These are phyloP conservation scores for Amanita polypyramis DNA, from an alignment of 768 basidiomycete species.

Conservation along the genomic window DNA sequence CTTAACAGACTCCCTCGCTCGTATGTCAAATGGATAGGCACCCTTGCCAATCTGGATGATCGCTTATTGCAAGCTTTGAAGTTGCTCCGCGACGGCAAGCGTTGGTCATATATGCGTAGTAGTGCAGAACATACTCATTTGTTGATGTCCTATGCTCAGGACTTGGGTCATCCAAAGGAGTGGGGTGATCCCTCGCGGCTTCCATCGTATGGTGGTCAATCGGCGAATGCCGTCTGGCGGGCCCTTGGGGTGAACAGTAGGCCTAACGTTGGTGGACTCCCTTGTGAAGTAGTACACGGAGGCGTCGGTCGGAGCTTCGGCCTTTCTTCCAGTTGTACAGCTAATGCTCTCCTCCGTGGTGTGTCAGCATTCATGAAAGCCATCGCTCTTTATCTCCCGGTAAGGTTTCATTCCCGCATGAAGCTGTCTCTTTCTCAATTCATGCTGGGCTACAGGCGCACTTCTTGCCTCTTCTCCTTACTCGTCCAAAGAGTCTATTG, in stretches of 20 bases:
- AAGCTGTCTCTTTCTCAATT: slow-evolving; percentile 1
- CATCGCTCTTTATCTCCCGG: slow-evolving; percentile 60
- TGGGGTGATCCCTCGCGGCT: slow-evolving; percentile 56
- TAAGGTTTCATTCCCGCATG: slow-evolving; percentile 22
- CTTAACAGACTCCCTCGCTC: slow-evolving; percentile 41
- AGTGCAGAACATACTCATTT: slow-evolving; percentile 29
- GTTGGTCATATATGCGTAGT: slow-evolving; percentile 50
- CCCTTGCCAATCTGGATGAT: slow-evolving; percentile 56
- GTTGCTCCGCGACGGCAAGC: slow-evolving; percentile 34
- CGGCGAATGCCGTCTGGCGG: slow-evolving; percentile 46
- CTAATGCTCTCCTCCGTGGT: slow-evolving; percentile 46
- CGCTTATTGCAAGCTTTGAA: slow-evolving; percentile 47
- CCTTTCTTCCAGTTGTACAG: slow-evolving; percentile 44
- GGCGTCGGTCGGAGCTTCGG: slow-evolving; percentile 35
- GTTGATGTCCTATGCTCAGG: slow-evolving; percentile 34
- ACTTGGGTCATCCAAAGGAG: slow-evolving; percentile 45
- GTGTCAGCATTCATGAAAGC: slow-evolving; percentile 51
- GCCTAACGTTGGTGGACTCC: slow-evolving; percentile 53
- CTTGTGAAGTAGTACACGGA: slow-evolving; percentile 68
- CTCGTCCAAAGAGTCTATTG: slow-evolving; percentile 43
- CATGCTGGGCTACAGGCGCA: slow-evolving; percentile 41
- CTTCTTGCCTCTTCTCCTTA: slow-evolving; percentile 54
- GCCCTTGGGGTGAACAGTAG: slow-evolving; percentile 42
- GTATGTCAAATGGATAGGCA: slow-evolving; percentile 72
- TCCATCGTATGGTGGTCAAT: slow-evolving; percentile 51